Conservation (phyloP, 805 yeast genomes). For the Ogataea zsoltii region DNA sequence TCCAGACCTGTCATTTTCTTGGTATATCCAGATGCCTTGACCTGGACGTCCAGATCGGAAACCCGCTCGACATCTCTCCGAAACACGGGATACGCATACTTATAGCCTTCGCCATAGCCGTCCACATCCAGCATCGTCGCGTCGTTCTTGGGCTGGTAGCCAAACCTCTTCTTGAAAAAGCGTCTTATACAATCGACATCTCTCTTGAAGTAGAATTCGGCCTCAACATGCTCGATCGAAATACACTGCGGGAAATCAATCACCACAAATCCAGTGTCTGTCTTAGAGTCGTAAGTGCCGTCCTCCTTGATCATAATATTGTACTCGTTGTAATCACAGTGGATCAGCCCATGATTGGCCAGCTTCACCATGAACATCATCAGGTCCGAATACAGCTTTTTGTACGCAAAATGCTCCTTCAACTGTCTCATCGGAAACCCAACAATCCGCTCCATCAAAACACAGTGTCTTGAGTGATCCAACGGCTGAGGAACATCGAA, state of each 20-base stretch:
- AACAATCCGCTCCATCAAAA: conserved; percentile 85
- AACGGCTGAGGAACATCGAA: conserved; percentile 87
- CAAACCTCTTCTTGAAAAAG: conserved; percentile 77
- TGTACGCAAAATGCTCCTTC: conserved; percentile 66
- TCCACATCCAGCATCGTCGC: conserved; percentile 71
- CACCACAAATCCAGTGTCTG: conserved; percentile 75
- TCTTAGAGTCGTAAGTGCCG: conserved; percentile 52
- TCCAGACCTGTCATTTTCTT: conserved; percentile 44
- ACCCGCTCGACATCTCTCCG: conserved; percentile 69
- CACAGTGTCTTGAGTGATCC: conserved; percentile 88
- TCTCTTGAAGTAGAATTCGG: conserved; percentile 82
- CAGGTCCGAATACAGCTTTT: conserved; percentile 74
- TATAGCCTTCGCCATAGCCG: conserved; percentile 80
- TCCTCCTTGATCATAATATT: conserved; percentile 74
- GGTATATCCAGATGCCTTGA: conserved; percentile 86
- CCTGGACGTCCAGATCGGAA: conserved; percentile 76
- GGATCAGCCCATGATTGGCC: conserved; percentile 88
- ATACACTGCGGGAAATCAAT: conserved; percentile 99
- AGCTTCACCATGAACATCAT: conserved; percentile 84
- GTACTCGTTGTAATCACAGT: conserved; percentile 97
- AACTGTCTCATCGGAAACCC: conserved; percentile 92
- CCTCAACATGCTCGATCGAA: conserved; percentile 87
- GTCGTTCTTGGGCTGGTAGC: conserved; percentile 70
- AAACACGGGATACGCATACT: conserved; percentile 76
- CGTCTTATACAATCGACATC: conserved; percentile 89